These are phyloP conservation scores for Themeda triandra DNA, from an alignment of 176 grass and related monocot species.

Conservation along the genomic window DNA sequence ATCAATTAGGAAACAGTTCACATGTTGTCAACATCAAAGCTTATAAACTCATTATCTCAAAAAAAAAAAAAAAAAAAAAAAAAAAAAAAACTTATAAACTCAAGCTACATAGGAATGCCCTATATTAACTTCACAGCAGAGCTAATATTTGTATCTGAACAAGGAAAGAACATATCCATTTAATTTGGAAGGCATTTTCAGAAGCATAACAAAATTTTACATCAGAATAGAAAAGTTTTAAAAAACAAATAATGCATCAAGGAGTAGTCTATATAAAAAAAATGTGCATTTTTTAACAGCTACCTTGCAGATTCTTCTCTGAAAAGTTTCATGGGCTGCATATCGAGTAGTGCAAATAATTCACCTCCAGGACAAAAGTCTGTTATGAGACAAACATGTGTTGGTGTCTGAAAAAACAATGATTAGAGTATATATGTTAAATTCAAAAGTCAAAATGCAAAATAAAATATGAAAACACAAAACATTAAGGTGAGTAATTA, in stretches of 20 bases:
- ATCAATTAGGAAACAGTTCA: conserved; percentile 6
- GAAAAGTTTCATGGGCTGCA: conserved; percentile 86
- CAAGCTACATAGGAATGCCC: background rate
- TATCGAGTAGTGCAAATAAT: conserved; percentile 89
- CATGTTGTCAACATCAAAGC: background rate
- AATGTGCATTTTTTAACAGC: background rate
- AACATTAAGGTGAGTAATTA: background rate
- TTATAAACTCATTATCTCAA: background rate
- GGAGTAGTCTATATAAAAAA: background rate
- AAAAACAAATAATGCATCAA: background rate
- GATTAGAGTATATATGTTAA: background rate
- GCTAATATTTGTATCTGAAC: background rate
- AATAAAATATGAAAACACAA: background rate
- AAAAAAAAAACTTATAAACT: background rate
- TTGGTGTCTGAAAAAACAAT: conserved; percentile 85
- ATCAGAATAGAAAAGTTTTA: background rate
- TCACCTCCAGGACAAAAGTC: conserved; percentile 97
- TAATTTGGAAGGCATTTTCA: background rate
- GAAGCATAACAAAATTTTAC: background rate
- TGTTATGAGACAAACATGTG: conserved; percentile 98
- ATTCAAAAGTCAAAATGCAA: background rate
- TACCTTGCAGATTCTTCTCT: conserved; percentile 96
- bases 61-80: too few species aligned
- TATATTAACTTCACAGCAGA: background rate
- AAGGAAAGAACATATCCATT: background rate